Conservation (phyloP, 345 rosid genomes). For the Gossypium stocksii region DNA sequence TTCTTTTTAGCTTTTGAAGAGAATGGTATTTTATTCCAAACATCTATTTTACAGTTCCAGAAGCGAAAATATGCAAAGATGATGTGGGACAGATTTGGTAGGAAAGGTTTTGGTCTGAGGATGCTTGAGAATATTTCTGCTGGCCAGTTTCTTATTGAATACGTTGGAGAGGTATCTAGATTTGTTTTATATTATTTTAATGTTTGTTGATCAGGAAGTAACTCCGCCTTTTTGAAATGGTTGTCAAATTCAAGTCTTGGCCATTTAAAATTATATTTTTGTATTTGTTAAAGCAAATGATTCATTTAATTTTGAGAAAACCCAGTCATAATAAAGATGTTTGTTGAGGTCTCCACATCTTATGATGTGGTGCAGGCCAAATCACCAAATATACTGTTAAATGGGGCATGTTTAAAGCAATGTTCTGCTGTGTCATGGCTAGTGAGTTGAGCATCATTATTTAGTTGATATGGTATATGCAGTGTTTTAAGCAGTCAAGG, state of each 20-base stretch:
- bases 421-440: not conserved
- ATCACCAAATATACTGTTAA: not conserved
- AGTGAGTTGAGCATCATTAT: not conserved
- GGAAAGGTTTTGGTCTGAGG: slow-evolving; percentile 93
- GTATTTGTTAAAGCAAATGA: not conserved
- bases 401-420: not conserved
- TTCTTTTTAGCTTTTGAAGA: not conserved
- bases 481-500: not conserved
- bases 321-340: not conserved
- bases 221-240: not conserved
- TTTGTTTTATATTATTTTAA: not conserved
- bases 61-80: slow-evolving; percentile 67
- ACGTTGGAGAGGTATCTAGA: slow-evolving; percentile 86
- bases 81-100: slow-evolving; percentile 75
- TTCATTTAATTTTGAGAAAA: not conserved
- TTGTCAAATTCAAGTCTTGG: not conserved
- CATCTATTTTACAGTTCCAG: slow-evolving; percentile 71
- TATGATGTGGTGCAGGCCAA: not conserved
- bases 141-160: slow-evolving; percentile 90
- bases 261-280: not conserved
- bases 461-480: not conserved
- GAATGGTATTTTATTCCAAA: slow-evolving; percentile 9
- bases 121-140: slow-evolving; percentile 59
- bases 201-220: not conserved
- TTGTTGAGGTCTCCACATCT: not conserved